Conservation (phyloP, 371 early-diverging fungal genomes). For the Rhizopus sp. region DNA sequence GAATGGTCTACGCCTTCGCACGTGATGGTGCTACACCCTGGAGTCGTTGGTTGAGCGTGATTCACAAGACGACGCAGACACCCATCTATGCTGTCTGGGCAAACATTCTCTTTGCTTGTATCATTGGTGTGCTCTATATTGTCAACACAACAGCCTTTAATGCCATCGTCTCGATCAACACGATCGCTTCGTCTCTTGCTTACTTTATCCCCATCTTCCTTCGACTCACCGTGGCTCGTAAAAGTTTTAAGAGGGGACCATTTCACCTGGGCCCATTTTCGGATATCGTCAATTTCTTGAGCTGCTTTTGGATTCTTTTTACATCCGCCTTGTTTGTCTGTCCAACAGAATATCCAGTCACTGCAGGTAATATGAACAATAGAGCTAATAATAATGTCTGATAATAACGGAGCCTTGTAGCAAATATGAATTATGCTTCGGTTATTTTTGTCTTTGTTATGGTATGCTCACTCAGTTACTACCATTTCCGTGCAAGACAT, state of each 20-base stretch:
- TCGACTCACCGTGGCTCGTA: slow-evolving; percentile 53
- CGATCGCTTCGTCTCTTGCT: slow-evolving; percentile 71
- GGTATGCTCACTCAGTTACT: slow-evolving; percentile 38
- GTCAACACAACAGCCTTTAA: slow-evolving; percentile 55
- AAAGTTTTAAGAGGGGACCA: slow-evolving; percentile 56
- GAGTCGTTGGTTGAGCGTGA: slow-evolving; percentile 47
- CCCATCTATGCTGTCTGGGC: slow-evolving; percentile 43
- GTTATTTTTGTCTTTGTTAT: slow-evolving; percentile 41
- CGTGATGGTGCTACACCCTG: slow-evolving; percentile 71
- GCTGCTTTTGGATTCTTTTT: slow-evolving; percentile 58
- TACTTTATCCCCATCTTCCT: slow-evolving; percentile 73
- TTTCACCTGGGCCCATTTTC: slow-evolving; percentile 60
- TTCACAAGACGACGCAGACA: slow-evolving; percentile 30
- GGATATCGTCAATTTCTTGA: slow-evolving; percentile 42
- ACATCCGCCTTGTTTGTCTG: slow-evolving; percentile 65
- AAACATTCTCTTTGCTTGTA: slow-evolving; percentile 37
- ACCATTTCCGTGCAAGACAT: slow-evolving; percentile 47
- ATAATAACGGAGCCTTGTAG: neutral
- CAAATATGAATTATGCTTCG: slow-evolving; percentile 52
- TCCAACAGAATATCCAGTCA: slow-evolving; percentile 62
- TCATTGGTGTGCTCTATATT: slow-evolving; percentile 53
- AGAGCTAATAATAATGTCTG: neutral
- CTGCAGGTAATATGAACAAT: slow-evolving; percentile 21
- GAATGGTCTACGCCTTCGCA: slow-evolving; percentile 75
- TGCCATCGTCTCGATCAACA: slow-evolving; percentile 73